phyloP scores from a whole-genome alignment of 2,329 filamentous ascomycete genomes.

The Paecilomyces sp. region DNA sequence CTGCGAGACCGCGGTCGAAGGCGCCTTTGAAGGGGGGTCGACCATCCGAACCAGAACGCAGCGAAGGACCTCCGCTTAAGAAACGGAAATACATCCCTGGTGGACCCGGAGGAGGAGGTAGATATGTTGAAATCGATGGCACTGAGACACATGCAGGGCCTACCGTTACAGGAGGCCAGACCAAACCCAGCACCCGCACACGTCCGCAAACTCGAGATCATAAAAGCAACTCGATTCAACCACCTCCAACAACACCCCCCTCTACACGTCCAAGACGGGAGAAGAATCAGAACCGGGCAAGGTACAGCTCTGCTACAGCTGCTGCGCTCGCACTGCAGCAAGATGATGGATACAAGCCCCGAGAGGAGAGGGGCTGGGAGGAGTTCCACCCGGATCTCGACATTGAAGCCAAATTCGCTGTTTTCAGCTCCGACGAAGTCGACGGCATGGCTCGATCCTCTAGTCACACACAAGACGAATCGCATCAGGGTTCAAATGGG shows the following conservation, averaged over 20 bases:
- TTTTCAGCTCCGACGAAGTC: conserved; percentile 77
- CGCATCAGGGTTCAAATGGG: conserved; percentile 18
- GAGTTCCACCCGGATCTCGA: conserved; percentile 96
- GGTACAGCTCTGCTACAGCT: conserved; percentile 75
- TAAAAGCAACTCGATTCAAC: conserved; percentile 20
- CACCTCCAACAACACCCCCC: conserved; percentile 27
- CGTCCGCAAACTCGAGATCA: conserved; percentile 45
- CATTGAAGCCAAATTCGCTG: conserved; percentile 70
- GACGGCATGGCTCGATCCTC: conserved; percentile 60
- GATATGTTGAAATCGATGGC: conserved; percentile 70
- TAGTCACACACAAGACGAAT: conserved; percentile 29
- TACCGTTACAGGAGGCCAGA: conserved; percentile 41
- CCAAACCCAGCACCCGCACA: conserved; percentile 43
- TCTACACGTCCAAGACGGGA: conserved; percentile 35
- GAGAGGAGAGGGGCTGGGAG: conserved; percentile 94
- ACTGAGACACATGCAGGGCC: conserved; percentile 51
- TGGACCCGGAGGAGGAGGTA: conserved; percentile 75
- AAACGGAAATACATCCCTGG: conserved; percentile 75
- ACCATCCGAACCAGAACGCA: conserved; percentile 18
- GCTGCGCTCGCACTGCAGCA: conserved; percentile 84
- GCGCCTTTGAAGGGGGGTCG: conserved; percentile 23
- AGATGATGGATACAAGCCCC: conserved; percentile 91
- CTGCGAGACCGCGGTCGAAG: conserved; percentile 23
- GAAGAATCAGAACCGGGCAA: conserved; percentile 47
- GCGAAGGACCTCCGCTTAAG: conserved; percentile 59